Evolutionary conservation across 352 stramenopile genomes (phyloP).

Genomic region (Pythium aristosporum): DNA sequence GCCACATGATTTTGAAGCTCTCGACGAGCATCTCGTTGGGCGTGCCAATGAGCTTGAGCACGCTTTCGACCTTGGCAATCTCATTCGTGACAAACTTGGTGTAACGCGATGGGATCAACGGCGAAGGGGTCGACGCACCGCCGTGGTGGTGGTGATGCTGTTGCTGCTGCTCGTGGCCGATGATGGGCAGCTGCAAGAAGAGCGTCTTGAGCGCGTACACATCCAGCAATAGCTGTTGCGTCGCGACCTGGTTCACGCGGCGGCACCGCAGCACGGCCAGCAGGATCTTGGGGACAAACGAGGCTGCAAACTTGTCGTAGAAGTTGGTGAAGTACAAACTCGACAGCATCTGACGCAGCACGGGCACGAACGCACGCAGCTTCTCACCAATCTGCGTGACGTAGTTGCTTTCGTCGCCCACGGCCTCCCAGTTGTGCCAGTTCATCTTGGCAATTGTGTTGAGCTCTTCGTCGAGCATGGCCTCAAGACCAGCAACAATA

Average conservation of each 20-base stretch:
- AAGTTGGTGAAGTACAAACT: constrained; percentile 96
- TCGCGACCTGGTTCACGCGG: constrained; percentile 94
- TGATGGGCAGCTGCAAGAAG: constrained; percentile 92
- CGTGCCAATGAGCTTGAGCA: constrained; percentile 98
- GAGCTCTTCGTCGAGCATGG: constrained; percentile 88
- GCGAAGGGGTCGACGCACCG: constrained; percentile 30
- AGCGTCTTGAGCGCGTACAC: constrained; percentile 97
- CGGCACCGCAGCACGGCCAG: constrained; percentile 89
- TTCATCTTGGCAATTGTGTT: constrained; percentile 90
- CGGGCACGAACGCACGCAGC: constrained; percentile 90
- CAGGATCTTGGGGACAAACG: constrained; percentile 91
- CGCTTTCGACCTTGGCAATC: constrained; percentile 94
- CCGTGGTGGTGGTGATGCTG: constrained; percentile 24
- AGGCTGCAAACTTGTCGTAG: constrained; percentile 96
- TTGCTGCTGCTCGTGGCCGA: constrained; percentile 58
- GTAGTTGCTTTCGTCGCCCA: constrained; percentile 96
- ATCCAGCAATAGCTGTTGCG: constrained; percentile 98
- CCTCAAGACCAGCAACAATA: constrained; percentile 92
- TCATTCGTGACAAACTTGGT: constrained; percentile 97
- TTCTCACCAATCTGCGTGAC: constrained; percentile 93
- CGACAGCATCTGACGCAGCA: constrained; percentile 89
- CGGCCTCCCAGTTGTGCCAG: constrained; percentile 92
- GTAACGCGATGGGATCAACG: constrained; percentile 91
- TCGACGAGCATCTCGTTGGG: constrained; percentile 95
- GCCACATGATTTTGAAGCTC: constrained; percentile 97